Percentiles rank a stretch among this genome's conserved stretches.
phyloP scores from a whole-genome alignment of 768 basidiomycete species.

The Hericium rajendrae region DNA sequence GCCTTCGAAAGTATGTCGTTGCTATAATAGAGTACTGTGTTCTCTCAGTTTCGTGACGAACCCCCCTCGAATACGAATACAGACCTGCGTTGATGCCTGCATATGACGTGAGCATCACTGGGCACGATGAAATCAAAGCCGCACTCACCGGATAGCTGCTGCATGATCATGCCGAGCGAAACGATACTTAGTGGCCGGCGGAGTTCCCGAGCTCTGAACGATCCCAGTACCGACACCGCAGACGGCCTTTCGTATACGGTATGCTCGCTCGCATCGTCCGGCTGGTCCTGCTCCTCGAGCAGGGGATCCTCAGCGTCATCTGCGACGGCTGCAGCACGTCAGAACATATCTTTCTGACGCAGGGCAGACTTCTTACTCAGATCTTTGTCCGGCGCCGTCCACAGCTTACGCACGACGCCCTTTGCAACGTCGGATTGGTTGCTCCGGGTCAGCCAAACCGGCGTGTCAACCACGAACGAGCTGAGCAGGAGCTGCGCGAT shows the following conservation, averaged over 20 bases:
- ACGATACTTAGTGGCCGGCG: constrained; percentile 56
- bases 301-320: constrained; percentile 4
- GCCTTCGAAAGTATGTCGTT: constrained; percentile 78
- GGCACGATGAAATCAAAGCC: neutral
- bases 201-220: constrained; percentile 41
- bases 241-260: constrained; percentile 4
- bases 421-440: constrained; percentile 43
- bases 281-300: constrained; percentile 17
- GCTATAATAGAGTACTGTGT: constrained; percentile 79
- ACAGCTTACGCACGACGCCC: constrained; percentile 36
- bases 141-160: constrained; percentile 58
- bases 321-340: constrained; percentile 19
- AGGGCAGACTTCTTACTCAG: constrained; percentile 6
- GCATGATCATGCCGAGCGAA: constrained; percentile 62
- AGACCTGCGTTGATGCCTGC: constrained; percentile 69
- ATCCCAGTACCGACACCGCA: constrained; percentile 41
- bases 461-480: constrained; percentile 56
- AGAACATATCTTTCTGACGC: neutral
- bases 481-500: constrained; percentile 47
- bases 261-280: constrained; percentile 16
- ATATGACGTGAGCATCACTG: neutral
- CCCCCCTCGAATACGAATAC: neutral
- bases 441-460: constrained; percentile 49
- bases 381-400: constrained; percentile 30
- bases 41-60: neutral